Percentiles rank a stretch among this genome's conserved stretches.
Evolutionary conservation across 2,329 filamentous ascomycete species (phyloP).

Genomic region (Aspergillus japonicus): DNA sequence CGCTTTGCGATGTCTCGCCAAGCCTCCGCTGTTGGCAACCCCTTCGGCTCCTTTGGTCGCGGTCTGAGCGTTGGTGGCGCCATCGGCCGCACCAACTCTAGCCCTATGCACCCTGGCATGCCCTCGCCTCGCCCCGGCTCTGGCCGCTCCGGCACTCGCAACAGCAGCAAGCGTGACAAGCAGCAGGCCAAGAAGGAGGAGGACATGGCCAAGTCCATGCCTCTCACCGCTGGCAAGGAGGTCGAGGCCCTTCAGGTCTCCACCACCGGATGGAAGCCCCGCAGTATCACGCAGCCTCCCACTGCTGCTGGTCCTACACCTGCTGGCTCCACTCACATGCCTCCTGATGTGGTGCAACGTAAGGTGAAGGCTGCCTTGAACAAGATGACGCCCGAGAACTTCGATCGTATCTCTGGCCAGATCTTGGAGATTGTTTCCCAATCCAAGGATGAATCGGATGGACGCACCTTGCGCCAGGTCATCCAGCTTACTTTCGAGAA

Average conservation of each 20-base stretch:
- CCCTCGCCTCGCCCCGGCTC: conserved; percentile 68
- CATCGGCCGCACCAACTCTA: conserved; percentile 66
- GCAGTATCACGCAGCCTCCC: conserved; percentile 58
- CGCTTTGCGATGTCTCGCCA: conserved; percentile 67
- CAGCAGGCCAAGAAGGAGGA: conserved; percentile 58
- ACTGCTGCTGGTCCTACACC: conserved; percentile 49
- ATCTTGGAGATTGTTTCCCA: conserved; percentile 90
- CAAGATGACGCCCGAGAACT: conserved; percentile 99
- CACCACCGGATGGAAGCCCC: conserved; percentile 84
- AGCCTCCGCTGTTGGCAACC: conserved; percentile 48
- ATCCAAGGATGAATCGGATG: conserved; percentile 92
- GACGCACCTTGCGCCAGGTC: conserved; percentile 91
- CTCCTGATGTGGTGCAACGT: conserved; percentile 90
- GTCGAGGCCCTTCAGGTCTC: conserved; percentile 75
- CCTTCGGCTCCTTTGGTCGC: conserved; percentile 62
- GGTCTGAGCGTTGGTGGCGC: conserved; percentile 62
- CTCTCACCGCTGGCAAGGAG: conserved; percentile 78
- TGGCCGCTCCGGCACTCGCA: conserved; percentile 53
- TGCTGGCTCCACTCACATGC: conserved; percentile 62
- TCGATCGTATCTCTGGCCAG: conserved; percentile 90
- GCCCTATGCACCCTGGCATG: conserved; percentile 52
- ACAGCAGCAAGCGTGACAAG: conserved; percentile 55
- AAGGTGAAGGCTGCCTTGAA: conserved; percentile 98
- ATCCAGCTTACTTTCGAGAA: conserved; percentile 99
- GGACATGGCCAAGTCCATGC: conserved; percentile 81